A percentile compares a stretch with the other conserved stretches of the same genome.
Evolutionary conservation across 2,329 filamentous ascomycete genomes (phyloP).

Genomic region (Aaosphaeria arxii): DNA sequence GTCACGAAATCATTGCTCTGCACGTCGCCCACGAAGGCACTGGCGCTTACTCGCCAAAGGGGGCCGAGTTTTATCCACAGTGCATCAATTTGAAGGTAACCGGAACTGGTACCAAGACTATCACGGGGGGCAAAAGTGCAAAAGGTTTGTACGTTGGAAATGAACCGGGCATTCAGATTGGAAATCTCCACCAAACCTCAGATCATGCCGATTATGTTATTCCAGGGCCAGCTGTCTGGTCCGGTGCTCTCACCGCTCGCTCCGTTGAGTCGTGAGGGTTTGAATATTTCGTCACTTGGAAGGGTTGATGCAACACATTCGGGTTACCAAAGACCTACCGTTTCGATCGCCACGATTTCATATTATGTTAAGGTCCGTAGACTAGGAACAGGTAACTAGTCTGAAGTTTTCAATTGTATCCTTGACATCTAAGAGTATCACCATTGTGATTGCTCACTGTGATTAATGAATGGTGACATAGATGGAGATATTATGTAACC

Average conservation of each 20-base stretch:
- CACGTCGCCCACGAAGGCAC: constrained; percentile 33
- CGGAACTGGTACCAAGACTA: constrained; percentile 37
- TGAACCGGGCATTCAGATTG: constrained; percentile 40
- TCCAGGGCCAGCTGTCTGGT: constrained; percentile 27
- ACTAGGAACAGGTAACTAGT: no score
- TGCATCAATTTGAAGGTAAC: constrained; percentile 47
- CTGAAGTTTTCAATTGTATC: no score
- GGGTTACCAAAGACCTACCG: no score
- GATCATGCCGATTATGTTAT: constrained; percentile 18
- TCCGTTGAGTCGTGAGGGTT: no score
- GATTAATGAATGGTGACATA: no score
- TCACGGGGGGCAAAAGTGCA: constrained; percentile 32
- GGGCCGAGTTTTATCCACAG: constrained; percentile 51
- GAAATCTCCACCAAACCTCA: constrained; percentile 17
- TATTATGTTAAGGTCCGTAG: no score
- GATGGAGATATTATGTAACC: no score
- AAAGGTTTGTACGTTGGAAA: constrained; percentile 37
- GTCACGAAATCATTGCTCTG: constrained; percentile 49
- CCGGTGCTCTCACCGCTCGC: not conserved
- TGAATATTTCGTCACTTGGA: no score
- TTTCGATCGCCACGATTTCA: no score
- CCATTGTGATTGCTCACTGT: no score
- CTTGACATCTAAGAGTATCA: no score
- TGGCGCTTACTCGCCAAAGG: constrained; percentile 35
- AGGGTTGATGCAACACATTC: no score